These are phyloP conservation scores for Dictyophora rubrovolvata DNA, from an alignment of 768 basidiomycete genomes.

Conservation along the genomic window DNA sequence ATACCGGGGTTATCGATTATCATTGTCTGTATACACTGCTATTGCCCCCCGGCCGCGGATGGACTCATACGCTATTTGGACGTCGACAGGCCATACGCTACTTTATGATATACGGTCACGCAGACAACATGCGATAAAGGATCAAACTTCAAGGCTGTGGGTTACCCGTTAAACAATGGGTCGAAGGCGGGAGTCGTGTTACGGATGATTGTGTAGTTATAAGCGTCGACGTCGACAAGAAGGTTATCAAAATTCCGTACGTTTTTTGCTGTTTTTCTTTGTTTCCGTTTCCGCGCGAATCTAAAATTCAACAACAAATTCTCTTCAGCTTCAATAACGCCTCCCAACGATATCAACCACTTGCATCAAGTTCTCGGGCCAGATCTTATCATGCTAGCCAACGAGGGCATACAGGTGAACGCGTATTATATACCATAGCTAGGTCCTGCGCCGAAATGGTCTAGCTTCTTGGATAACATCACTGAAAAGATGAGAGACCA, in stretches of 20 bases:
- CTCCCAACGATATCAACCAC: slow-evolving; percentile 81
- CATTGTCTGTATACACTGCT: slow-evolving; percentile 75
- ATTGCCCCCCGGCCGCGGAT: slow-evolving; percentile 75
- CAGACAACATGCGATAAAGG: slow-evolving; percentile 78
- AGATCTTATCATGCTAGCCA: slow-evolving; percentile 84
- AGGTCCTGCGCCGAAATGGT: slow-evolving; percentile 95
- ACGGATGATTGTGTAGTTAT: slow-evolving; percentile 82
- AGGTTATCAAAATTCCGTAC: slow-evolving; percentile 84
- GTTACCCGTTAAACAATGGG: slow-evolving; percentile 82
- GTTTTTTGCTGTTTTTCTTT: slow-evolving; percentile 24
- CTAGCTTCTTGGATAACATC: slow-evolving; percentile 94
- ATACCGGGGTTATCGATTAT: slow-evolving; percentile 20
- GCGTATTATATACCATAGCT: slow-evolving; percentile 93
- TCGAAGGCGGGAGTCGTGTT: slow-evolving; percentile 77
- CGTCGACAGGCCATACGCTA: slow-evolving; percentile 88
- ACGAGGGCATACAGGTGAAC: slow-evolving; percentile 94
- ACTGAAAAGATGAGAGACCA: slow-evolving; percentile 98
- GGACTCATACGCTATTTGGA: slow-evolving; percentile 93
- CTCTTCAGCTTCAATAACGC: slow-evolving; percentile 78
- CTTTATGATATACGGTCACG: slow-evolving; percentile 89
- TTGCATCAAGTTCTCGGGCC: slow-evolving; percentile 84
- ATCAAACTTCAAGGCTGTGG: slow-evolving; percentile 99
- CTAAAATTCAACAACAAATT: not conserved
- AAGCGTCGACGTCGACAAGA: slow-evolving; percentile 90
- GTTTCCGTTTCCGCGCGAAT: not conserved